Evolutionary conservation across 208 protist species (phyloP).

Genomic region (Trichomonas vaginalis): DNA sequence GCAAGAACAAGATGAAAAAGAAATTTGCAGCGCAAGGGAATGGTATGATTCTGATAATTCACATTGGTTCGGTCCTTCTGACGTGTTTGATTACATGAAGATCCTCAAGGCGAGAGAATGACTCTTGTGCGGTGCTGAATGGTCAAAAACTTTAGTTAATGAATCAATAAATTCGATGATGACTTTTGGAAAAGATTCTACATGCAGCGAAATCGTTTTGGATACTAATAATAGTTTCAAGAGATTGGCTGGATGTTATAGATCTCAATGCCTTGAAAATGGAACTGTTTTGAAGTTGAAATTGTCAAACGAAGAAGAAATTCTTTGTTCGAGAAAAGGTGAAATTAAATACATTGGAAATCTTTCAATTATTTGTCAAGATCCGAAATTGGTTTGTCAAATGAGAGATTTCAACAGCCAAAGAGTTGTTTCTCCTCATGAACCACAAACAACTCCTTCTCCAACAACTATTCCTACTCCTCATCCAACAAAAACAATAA

Average conservation of each 20-base stretch:
- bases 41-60: neutral
- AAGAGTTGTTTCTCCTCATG: neutral
- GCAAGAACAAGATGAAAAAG: neutral
- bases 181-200: neutral
- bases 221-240: neutral
- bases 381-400: neutral
- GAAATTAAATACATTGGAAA: neutral
- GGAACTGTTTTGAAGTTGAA: neutral
- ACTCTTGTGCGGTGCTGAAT: neutral
- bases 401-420: neutral
- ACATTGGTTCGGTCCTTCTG: neutral
- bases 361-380: neutral
- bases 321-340: neutral
- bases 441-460: too few species aligned
- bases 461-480: too few species aligned
- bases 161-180: neutral
- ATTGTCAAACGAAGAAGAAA: neutral
- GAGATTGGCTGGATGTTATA: neutral
- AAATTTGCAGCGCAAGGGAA: neutral
- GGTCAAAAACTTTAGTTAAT: neutral
- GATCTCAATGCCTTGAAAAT: neutral
- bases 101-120: neutral
- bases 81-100: neutral
- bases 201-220: neutral
- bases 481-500: too few species aligned